Conservation (phyloP, 2,329 filamentous ascomycete species). For the Metarhizium brunneum region DNA sequence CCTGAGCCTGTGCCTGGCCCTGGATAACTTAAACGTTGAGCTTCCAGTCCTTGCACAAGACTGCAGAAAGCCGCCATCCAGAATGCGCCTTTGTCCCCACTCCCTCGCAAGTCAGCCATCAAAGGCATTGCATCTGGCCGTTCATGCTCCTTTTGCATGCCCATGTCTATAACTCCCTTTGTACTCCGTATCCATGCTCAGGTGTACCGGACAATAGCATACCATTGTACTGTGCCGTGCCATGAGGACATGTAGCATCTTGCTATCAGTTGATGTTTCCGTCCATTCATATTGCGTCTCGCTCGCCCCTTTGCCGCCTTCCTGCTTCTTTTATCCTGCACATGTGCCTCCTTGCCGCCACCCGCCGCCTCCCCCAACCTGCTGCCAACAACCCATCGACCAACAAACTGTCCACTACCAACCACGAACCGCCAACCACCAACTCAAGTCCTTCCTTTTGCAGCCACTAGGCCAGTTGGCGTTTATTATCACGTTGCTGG, state of each 20-base stretch:
- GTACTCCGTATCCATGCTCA: too few species aligned
- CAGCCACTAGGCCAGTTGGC: too few species aligned
- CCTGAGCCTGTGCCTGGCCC: too few species aligned
- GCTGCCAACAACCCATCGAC: too few species aligned
- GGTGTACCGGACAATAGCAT: too few species aligned
- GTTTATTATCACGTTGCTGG: too few species aligned
- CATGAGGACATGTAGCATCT: neutral
- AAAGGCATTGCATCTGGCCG: too few species aligned
- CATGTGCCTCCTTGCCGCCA: slow-evolving; percentile 3
- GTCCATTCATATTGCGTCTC: neutral
- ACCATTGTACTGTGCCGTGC: neutral
- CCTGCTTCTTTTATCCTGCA: neutral
- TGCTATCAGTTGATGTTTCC: slow-evolving; percentile 1
- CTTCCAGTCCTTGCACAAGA: neutral
- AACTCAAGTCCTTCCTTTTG: too few species aligned
- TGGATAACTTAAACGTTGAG: neutral
- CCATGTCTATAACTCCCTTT: too few species aligned
- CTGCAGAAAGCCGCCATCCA: neutral
- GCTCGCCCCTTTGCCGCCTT: neutral
- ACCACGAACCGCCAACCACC: too few species aligned
- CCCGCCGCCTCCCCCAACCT: neutral
- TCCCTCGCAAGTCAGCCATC: neutral
- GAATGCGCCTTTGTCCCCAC: neutral
- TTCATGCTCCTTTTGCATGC: too few species aligned
- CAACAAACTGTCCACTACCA: too few species aligned